A percentile compares a stretch with the other conserved stretches of the same genome.
phyloP scores from a whole-genome alignment of 1,139 yeast species.

The Pneumocystis carinii region DNA sequence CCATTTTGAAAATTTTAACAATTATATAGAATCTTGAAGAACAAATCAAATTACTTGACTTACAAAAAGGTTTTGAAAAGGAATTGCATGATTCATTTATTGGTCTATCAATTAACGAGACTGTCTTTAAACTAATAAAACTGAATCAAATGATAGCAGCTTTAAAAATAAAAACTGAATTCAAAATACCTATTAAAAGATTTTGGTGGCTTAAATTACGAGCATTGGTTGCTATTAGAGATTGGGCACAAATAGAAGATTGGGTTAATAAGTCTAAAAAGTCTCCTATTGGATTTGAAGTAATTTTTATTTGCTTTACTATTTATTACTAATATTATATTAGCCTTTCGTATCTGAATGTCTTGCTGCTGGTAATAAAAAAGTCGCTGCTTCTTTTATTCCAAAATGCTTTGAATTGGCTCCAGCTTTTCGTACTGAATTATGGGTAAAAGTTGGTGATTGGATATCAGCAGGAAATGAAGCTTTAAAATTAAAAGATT shows the following conservation, averaged over 20 bases:
- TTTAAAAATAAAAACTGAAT: conserved; percentile 40
- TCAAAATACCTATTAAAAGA: conserved; percentile 49
- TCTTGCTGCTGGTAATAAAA: conserved; percentile 34
- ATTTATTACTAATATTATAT: background rate
- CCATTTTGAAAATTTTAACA: background rate
- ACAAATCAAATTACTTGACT: conserved; percentile 36
- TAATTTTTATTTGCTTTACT: background rate
- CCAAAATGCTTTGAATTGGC: conserved; percentile 24
- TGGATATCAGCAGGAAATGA: conserved; percentile 43
- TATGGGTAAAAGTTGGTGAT: conserved; percentile 42
- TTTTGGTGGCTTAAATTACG: conserved; percentile 49
- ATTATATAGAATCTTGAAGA: conserved; percentile 27
- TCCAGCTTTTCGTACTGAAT: conserved; percentile 33
- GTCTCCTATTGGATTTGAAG: conserved; percentile 58
- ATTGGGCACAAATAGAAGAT: conserved; percentile 47
- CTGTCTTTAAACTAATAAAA: conserved; percentile 39
- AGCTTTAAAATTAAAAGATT: conserved; percentile 43
- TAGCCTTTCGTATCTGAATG: conserved; percentile 42
- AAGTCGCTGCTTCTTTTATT: conserved; percentile 31
- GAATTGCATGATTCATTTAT: conserved; percentile 44
- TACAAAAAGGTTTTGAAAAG: conserved; percentile 39
- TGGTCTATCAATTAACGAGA: conserved; percentile 40
- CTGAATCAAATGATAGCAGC: conserved; percentile 50
- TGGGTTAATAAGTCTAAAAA: conserved; percentile 33
- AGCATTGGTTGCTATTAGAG: conserved; percentile 35